Evolutionary conservation across 2,329 filamentous ascomycete species (phyloP), one percentile per base, ranked within the genome.

Genomic region (Diaporthe nobilis): DNA sequence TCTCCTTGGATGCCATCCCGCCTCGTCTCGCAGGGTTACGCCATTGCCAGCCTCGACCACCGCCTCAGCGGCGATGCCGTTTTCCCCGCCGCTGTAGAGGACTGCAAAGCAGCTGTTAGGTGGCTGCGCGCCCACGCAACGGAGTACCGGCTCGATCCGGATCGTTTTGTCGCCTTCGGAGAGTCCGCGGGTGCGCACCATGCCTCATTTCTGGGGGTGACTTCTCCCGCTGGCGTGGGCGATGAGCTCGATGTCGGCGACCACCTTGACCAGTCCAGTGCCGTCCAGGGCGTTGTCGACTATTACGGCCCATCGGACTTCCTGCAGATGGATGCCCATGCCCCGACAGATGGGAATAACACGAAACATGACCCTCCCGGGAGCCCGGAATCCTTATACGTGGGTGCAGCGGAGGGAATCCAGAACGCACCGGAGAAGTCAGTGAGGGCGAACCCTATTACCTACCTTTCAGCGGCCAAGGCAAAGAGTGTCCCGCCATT

Each of bases 151-250:
- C 73, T 77, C 31, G 63, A 77, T 34, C 31, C 75, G 5, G 47
- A 44, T 4, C 75, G 75, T 25, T 63, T 77, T 15, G 49, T 77
- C 37, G 75, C 75, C 39, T 75, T 74, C 31, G 75, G 75, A 13
- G 75, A 77, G 39, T 77, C 75, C n/a, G 75, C 75, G 9, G 75
- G 75, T 17, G 75, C 67, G 12, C 75, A 77, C 63, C 73, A 77
- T 13, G 73, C 70, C 22, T 51, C 49, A 8, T 75, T 77, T 47
- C 73, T 77, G 47, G 75, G 73, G 2, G 75, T 77, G 17, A 57
- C 70, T 5, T 71, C 73, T 4, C 68, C 70, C 15, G 57, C 72
- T 9, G 39, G 71, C 47, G 39, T 31, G 12, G 75, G 72, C 17
- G 75, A 77, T 55, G 75, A 72, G 31, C 51, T 77, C 25, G 75